Evolutionary conservation across 805 yeast species (phyloP), one percentile per base, ranked within the genome.

Genomic region (Candida jianshihensis): DNA sequence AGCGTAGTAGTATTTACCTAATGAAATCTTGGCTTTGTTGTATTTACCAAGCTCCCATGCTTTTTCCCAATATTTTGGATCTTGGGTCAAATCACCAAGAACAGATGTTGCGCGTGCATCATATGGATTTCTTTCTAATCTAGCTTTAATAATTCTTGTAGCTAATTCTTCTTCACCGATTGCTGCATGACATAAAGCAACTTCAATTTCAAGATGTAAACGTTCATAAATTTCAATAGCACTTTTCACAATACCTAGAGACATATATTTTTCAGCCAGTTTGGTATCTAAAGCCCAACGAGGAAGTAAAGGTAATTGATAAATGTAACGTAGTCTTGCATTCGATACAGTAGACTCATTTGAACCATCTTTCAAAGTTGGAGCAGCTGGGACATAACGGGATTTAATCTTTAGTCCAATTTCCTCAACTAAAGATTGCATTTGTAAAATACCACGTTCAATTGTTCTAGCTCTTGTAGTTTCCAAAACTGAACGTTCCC

Each of bases 391-490:
- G 61, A 66, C 74, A 50, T 65, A 64, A 46, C 78, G 69, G 8
- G 80, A 63, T 36, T 69, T 66, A 35, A 81, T 75, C 38, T 78
- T 73, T 38, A 79, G 70, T 3, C 90, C 95, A 19, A 87, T 65
- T 56, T 89, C 96, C 53, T 88, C 96, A 19, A 89, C 92, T 30
- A 92, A 64, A 4, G 95, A 80, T 37, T 89, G 90, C 81, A 92
- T 79, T 60, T 92, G 98, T 35, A 92, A 66, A 5, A 89, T 78
- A 34, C 97, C 97, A 56, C 98, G 73, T 61, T 92, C 97, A 18
- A 90, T 81, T 1, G 97, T 90, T 54, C 83, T 79, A 1, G 95
- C 77, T 46, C 78, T 79, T 34, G 71, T 69, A 0, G 95, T 74
- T 56, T 92, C 98, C 26, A 89, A 64, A 16, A 84, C 49, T 7